A percentile compares a stretch with the other conserved stretches of the same genome.
These are phyloP conservation scores for Rutstroemia sp. DNA, from an alignment of 2,329 filamentous ascomycete genomes.

Conservation along the genomic window DNA sequence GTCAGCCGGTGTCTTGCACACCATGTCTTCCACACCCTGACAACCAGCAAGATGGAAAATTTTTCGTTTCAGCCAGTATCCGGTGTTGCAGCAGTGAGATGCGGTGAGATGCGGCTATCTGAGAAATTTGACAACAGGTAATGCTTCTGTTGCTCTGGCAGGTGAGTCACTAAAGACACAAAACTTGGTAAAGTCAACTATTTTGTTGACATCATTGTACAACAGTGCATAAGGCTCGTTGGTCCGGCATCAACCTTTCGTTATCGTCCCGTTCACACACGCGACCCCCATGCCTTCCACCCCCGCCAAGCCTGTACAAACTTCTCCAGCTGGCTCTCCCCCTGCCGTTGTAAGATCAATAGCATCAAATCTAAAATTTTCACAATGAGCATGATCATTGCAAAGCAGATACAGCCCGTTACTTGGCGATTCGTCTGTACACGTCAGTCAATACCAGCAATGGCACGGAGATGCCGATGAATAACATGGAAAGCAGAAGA, in stretches of 20 bases:
- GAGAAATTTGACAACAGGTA: too few relatives aligned
- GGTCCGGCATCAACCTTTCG: neutral
- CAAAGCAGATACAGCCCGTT: constrained; percentile 1
- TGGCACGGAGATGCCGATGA: neutral
- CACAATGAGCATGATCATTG: neutral
- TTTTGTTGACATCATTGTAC: too few relatives aligned
- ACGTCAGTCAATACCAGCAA: neutral
- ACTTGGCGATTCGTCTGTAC: constrained; percentile 1
- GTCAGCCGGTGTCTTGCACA: too few relatives aligned
- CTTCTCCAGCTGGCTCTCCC: neutral
- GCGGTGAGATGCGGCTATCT: too few relatives aligned
- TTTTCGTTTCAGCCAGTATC: too few relatives aligned
- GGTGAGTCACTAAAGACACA: too few relatives aligned
- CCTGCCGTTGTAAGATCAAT: neutral
- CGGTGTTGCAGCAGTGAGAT: too few relatives aligned
- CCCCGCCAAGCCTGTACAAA: neutral
- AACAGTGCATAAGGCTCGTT: too few relatives aligned
- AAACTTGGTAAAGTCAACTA: too few relatives aligned
- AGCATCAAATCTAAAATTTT: neutral
- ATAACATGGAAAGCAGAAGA: neutral
- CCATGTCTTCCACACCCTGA: too few relatives aligned
- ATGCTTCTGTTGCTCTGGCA: too few relatives aligned
- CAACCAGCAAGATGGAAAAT: too few relatives aligned
- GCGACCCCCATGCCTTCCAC: neutral
- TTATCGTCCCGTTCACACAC: constrained; percentile 2